A percentile compares a stretch with the other conserved stretches of the same genome.
Conservation (phyloP, 805 yeast genomes). For the Zygosaccharomyces lentus region DNA sequence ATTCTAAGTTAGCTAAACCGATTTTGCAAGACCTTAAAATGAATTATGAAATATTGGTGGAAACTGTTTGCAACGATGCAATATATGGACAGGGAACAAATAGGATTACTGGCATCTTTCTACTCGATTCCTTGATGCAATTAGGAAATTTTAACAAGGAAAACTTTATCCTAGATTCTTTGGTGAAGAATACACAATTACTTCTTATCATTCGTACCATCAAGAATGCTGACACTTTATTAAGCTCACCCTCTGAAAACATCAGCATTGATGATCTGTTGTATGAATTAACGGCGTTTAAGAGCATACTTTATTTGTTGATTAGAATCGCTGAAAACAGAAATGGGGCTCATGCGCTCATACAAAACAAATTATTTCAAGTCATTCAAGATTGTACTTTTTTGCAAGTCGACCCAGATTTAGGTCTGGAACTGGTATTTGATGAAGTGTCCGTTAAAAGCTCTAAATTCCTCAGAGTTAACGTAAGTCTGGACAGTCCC, state of each 20-base stretch:
- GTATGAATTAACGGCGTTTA: constrained; percentile 74
- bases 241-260: constrained; percentile 38
- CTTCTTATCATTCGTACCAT: constrained; percentile 61
- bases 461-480: constrained; percentile 39
- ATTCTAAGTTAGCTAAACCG: constrained; percentile 42
- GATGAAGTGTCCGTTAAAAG: constrained; percentile 35
- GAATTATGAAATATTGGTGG: constrained; percentile 60
- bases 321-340: constrained; percentile 72
- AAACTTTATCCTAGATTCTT: constrained; percentile 53
- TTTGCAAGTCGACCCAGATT: constrained; percentile 68
- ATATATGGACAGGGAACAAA: constrained; percentile 73
- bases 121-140: constrained; percentile 64
- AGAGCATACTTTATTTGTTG: constrained; percentile 63
- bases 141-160: constrained; percentile 48
- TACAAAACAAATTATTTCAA: constrained; percentile 70
- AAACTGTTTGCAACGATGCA: constrained; percentile 70
- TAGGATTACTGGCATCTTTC: constrained; percentile 68
- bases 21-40: constrained; percentile 50
- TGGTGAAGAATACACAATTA: constrained; percentile 64
- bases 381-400: constrained; percentile 54
- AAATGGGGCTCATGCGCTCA: constrained; percentile 68
- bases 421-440: constrained; percentile 57
- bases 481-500: constrained; percentile 52
- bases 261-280: constrained; percentile 51
- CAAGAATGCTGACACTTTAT: constrained; percentile 62